Evolutionary conservation across 345 rosid species (phyloP).

Genomic region (Mercurialis annua): DNA sequence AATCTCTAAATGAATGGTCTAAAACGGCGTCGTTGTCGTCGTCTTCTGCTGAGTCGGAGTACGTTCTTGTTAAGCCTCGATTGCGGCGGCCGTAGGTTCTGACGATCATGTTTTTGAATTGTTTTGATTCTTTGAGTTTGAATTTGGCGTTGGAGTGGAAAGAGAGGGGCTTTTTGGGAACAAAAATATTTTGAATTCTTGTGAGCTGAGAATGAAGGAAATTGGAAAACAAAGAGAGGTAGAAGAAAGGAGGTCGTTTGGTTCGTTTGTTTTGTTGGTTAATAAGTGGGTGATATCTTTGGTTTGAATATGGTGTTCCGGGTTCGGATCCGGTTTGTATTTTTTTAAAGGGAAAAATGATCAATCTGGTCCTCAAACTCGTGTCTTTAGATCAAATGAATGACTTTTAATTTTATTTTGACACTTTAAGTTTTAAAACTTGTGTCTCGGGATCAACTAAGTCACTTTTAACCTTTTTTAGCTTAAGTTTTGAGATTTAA

Average conservation of each 20-base stretch:
- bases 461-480: no score
- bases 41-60: constrained; percentile 41
- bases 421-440: no score
- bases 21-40: constrained; percentile 43
- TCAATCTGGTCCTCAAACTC: no score
- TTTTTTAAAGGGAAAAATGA: no score
- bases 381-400: no score
- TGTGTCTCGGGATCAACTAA: no score
- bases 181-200: not conserved
- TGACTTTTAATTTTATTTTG: no score
- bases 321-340: not conserved
- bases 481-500: no score
- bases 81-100: constrained; percentile 94
- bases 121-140: not conserved
- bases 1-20: constrained; percentile 32
- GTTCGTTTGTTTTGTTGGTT: no score
- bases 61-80: constrained; percentile 43
- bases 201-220: not conserved
- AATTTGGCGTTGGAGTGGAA: not conserved
- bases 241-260: not conserved
- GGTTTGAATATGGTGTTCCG: not conserved
- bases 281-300: not conserved
- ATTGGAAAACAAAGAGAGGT: not conserved
- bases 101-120: constrained; percentile 54
- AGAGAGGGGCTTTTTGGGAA: constrained; percentile 7